Percentiles rank a stretch among this genome's conserved stretches.
Evolutionary conservation across 345 rosid species (phyloP).

Genomic region (Zanthoxylum bungeanum): DNA sequence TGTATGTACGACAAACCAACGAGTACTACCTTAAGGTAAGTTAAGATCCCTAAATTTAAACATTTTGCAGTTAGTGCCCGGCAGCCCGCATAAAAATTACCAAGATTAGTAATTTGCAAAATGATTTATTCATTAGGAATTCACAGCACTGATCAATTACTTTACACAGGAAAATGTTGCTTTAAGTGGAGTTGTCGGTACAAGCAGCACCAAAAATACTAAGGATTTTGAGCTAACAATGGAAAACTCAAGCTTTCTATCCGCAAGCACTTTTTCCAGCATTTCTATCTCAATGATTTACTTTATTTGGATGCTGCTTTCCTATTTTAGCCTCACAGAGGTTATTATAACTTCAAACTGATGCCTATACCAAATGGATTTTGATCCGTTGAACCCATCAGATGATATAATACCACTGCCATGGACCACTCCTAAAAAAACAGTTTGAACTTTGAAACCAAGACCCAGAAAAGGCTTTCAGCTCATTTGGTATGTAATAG

Average conservation of each 20-base stretch:
- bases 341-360: background rate
- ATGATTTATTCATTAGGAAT: no score
- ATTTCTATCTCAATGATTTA: background rate
- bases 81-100: background rate
- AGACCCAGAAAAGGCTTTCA: background rate
- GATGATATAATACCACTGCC: background rate
- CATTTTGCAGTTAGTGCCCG: background rate
- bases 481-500: background rate
- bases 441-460: background rate
- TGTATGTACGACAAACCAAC: background rate
- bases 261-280: background rate
- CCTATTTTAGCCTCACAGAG: background rate
- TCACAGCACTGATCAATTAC: no score
- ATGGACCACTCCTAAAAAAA: background rate
- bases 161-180: no score
- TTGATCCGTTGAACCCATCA: background rate
- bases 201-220: no score
- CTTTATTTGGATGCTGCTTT: background rate
- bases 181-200: no score
- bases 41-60: background rate
- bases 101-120: background rate
- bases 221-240: no score
- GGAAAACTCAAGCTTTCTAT: no score
- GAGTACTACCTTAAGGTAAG: background rate
- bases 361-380: background rate